phyloP scores from a whole-genome alignment of 139 green algal species.

The Picochlorum costavermella region DNA sequence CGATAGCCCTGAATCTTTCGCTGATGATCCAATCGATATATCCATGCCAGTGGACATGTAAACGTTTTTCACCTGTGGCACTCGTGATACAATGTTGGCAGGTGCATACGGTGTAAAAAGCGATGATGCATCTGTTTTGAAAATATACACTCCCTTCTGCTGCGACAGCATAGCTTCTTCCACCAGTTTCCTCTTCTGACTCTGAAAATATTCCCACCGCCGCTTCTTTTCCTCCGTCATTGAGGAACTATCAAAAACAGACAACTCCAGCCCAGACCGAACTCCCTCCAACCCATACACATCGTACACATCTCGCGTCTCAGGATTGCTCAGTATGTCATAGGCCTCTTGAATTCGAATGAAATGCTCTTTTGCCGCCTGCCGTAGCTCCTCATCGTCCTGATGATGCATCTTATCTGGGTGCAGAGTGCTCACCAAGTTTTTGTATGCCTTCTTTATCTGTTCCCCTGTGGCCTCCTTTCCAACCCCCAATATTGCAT shows the following conservation, averaged over 20 bases:
- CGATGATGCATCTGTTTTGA: slow-evolving; percentile 30
- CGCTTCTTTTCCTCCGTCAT: slow-evolving; percentile 33
- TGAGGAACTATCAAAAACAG: neutral
- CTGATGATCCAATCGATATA: slow-evolving; percentile 16
- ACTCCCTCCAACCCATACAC: slow-evolving; percentile 46
- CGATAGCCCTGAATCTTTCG: slow-evolving; percentile 13
- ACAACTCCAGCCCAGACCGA: slow-evolving; percentile 33
- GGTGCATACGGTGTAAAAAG: slow-evolving; percentile 30
- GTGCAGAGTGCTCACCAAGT: slow-evolving; percentile 38
- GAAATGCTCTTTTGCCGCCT: slow-evolving; percentile 29
- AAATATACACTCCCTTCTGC: slow-evolving; percentile 35
- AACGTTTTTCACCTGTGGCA: slow-evolving; percentile 34
- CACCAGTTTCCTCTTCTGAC: slow-evolving; percentile 11
- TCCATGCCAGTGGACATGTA: slow-evolving; percentile 33
- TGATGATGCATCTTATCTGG: slow-evolving; percentile 36
- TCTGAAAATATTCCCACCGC: slow-evolving; percentile 34
- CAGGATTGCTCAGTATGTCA: slow-evolving; percentile 37
- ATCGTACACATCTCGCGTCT: slow-evolving; percentile 43
- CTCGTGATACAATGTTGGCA: slow-evolving; percentile 3
- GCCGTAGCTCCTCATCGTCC: slow-evolving; percentile 11
- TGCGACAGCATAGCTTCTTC: slow-evolving; percentile 9
- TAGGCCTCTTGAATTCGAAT: slow-evolving; percentile 40
- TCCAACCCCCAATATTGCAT: slow-evolving; percentile 18
- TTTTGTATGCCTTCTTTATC: slow-evolving; percentile 29
- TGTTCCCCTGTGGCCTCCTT: slow-evolving; percentile 21